phyloP scores from a whole-genome alignment of 1,139 yeast species.

The Komagataea norvegica region DNA sequence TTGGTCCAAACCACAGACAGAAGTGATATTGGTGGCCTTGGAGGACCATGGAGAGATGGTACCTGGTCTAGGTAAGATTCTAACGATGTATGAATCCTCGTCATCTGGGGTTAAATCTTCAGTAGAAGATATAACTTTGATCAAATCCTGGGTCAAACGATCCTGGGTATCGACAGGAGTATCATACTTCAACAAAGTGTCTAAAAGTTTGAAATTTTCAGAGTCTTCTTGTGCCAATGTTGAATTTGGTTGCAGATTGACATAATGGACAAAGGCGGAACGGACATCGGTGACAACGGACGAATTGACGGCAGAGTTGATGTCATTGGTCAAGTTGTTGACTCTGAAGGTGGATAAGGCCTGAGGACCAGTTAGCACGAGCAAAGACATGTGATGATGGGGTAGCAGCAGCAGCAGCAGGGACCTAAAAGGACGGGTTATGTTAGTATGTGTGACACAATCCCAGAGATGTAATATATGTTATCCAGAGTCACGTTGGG shows the following conservation, averaged over 20 bases:
- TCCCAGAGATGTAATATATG: no score
- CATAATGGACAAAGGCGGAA: slow-evolving; percentile 77
- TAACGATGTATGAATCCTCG: slow-evolving; percentile 54
- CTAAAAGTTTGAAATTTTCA: slow-evolving; percentile 45
- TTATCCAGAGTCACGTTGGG: no score
- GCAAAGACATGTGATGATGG: slow-evolving; percentile 27
- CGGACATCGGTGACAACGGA: slow-evolving; percentile 61
- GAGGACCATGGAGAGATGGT: slow-evolving; percentile 99
- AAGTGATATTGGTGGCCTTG: slow-evolving; percentile 92
- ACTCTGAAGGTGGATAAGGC: slow-evolving; percentile 89
- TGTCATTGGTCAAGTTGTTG: slow-evolving; percentile 62
- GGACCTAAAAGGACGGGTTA: not conserved
- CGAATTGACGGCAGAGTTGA: slow-evolving; percentile 64
- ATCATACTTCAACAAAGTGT: slow-evolving; percentile 72
- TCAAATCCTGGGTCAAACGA: slow-evolving; percentile 43
- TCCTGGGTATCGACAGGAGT: slow-evolving; percentile 53
- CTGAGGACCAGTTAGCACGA: slow-evolving; percentile 81
- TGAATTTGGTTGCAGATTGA: slow-evolving; percentile 47
- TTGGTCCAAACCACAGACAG: slow-evolving; percentile 75
- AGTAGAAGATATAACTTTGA: slow-evolving; percentile 34
- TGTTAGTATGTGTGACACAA: no score
- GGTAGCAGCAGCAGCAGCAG: not conserved
- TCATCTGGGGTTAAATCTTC: slow-evolving; percentile 33
- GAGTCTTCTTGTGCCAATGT: slow-evolving; percentile 30
- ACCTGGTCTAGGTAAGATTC: slow-evolving; percentile 89